phyloP scores from a whole-genome alignment of 2,329 filamentous ascomycete genomes.

The Hypoxylon sp. region DNA sequence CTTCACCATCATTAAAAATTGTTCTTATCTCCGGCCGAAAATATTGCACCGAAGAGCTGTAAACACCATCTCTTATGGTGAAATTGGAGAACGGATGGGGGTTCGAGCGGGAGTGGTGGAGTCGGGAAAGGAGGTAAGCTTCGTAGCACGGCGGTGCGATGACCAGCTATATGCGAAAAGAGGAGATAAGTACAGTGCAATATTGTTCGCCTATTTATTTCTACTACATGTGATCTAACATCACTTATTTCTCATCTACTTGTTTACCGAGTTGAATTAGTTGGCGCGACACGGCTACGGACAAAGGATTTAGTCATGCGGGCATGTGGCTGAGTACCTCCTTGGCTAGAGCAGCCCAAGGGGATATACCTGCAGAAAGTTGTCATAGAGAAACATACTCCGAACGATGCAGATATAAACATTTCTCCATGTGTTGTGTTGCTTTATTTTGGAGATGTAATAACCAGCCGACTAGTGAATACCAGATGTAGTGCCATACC shows the following conservation, averaged over 20 bases:
- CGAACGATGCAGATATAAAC: conserved; percentile 9
- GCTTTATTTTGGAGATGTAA: neutral
- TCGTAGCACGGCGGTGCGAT: conserved; percentile 14
- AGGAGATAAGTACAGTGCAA: conserved; percentile 30
- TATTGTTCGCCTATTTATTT: neutral
- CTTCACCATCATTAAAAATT: neutral
- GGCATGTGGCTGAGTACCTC: neutral
- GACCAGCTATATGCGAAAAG: conserved; percentile 25
- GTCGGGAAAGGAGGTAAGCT: conserved; percentile 28
- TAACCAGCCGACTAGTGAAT: neutral
- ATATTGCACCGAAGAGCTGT: conserved; percentile 9
- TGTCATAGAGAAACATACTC: neutral
- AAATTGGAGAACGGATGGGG: conserved; percentile 3
- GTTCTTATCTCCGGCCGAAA: conserved; percentile 24
- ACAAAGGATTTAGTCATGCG: conserved; percentile 13
- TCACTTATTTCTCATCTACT: neutral
- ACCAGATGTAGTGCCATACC: neutral
- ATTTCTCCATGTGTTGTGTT: conserved; percentile 17
- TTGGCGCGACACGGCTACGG: conserved; percentile 21
- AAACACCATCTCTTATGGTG: neutral
- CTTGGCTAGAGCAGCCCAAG: neutral
- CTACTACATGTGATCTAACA: neutral
- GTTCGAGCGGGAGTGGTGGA: conserved; percentile 1
- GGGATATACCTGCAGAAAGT: neutral
- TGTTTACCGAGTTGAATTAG: conserved; percentile 3